phyloP scores from a whole-genome alignment of 1,139 yeast species.

The Pichiaceae sp. region DNA sequence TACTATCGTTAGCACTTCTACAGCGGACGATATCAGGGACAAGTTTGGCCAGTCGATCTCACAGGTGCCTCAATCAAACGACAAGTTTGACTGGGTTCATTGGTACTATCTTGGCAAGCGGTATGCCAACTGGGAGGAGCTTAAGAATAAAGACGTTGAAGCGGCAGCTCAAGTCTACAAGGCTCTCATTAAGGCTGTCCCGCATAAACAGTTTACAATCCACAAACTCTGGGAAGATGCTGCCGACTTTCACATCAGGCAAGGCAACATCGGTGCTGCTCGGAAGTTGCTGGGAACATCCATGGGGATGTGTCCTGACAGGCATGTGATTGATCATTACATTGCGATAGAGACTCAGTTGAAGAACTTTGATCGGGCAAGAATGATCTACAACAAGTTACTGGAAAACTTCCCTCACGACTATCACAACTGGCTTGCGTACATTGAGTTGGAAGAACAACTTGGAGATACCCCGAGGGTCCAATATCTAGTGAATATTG shows the following conservation, averaged over 20 bases:
- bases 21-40: constrained; percentile 22
- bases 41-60: constrained; percentile 28
- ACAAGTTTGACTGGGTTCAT: constrained; percentile 49
- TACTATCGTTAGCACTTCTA: constrained; percentile 28
- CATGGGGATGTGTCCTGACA: constrained; percentile 59
- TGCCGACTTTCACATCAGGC: constrained; percentile 71
- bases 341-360: constrained; percentile 46
- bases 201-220: constrained; percentile 55
- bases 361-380: constrained; percentile 72
- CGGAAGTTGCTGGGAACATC: constrained; percentile 68
- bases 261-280: constrained; percentile 38
- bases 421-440: constrained; percentile 43
- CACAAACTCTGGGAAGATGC: constrained; percentile 67
- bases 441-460: constrained; percentile 59
- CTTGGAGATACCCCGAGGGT: constrained; percentile 68
- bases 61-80: constrained; percentile 30
- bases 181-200: constrained; percentile 39
- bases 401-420: constrained; percentile 44
- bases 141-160: constrained; percentile 33
- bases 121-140: constrained; percentile 59
- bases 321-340: constrained; percentile 53
- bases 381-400: constrained; percentile 63
- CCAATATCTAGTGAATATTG: constrained; percentile 51
- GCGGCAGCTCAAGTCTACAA: constrained; percentile 46
- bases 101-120: constrained; percentile 66